Conservation (phyloP, 129 eudicot species). For the Escallonia herrerae region DNA sequence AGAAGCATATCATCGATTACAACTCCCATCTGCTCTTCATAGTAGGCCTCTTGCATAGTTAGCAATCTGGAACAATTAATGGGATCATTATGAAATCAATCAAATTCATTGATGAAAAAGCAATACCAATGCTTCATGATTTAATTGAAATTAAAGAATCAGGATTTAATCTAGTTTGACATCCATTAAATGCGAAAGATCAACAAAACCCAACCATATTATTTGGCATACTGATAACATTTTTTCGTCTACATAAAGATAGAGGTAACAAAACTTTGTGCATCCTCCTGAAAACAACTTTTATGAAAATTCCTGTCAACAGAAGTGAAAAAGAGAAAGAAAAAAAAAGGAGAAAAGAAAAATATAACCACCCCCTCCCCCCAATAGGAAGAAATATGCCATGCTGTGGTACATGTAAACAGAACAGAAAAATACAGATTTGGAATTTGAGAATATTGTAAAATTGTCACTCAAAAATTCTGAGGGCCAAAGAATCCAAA, state of each 20-base stretch:
- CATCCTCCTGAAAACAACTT: constrained; percentile 15
- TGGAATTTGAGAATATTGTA: not conserved
- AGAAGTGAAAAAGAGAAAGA: not conserved
- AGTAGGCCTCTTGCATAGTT: constrained; percentile 74
- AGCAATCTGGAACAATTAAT: constrained; percentile 40
- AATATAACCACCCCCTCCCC: too few species aligned
- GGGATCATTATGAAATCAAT: not conserved
- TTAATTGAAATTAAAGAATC: not conserved
- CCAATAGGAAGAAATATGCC: too few species aligned
- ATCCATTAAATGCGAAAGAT: constrained; percentile 21
- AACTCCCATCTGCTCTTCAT: constrained; percentile 50
- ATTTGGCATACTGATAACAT: constrained; percentile 26
- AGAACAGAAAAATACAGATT: not conserved
- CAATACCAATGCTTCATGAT: too few species aligned
- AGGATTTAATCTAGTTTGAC: constrained; percentile 19
- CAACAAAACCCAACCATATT: constrained; percentile 25
- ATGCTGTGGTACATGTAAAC: not conserved
- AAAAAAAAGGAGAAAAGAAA: constrained; percentile 9
- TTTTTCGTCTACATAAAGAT: not conserved
- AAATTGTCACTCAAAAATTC: not conserved
- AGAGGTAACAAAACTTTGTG: not conserved
- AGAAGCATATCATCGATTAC: constrained; percentile 47
- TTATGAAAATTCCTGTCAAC: not conserved
- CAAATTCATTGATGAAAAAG: not conserved
- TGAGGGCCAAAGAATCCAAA: not conserved